A percentile compares a stretch with the other conserved stretches of the same genome.
Conservation (phyloP, 306 rosid genomes). For the Glycine soja region DNA sequence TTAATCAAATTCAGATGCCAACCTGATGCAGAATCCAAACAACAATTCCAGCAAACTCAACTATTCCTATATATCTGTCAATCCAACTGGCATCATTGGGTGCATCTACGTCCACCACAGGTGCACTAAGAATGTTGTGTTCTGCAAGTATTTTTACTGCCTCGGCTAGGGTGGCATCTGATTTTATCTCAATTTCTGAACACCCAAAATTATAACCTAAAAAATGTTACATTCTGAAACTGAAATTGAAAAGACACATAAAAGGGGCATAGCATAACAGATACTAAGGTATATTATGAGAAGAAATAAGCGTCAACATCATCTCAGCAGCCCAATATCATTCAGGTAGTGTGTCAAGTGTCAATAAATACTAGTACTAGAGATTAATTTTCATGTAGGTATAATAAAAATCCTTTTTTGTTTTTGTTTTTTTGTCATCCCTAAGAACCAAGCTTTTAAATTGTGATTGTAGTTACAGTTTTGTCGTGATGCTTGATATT, state of each 20-base stretch:
- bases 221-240: not conserved
- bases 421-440: not conserved
- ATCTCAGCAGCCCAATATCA: not conserved
- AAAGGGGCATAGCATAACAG: not conserved
- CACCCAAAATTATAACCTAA: not conserved
- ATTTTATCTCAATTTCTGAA: constrained; percentile 81
- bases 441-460: not conserved
- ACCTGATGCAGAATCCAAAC: constrained; percentile 95
- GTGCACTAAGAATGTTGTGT: constrained; percentile 80
- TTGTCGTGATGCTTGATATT: no score
- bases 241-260: not conserved
- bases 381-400: constrained; percentile 22
- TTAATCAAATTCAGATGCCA: constrained; percentile 32
- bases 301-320: constrained; percentile 2
- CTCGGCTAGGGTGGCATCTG: constrained; percentile 70
- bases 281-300: not conserved
- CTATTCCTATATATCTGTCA: constrained; percentile 88
- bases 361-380: not conserved
- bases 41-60: constrained; percentile 92
- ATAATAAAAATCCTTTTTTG: not conserved
- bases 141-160: constrained; percentile 77
- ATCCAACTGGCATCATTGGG: constrained; percentile 87
- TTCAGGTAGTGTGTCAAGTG: not conserved
- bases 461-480: not conserved
- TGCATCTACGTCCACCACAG: constrained; percentile 88